A percentile compares a stretch with the other conserved stretches of the same genome.
These are phyloP conservation scores for Litchi chinensis DNA, from an alignment of 345 rosid species.

Conservation along the genomic window DNA sequence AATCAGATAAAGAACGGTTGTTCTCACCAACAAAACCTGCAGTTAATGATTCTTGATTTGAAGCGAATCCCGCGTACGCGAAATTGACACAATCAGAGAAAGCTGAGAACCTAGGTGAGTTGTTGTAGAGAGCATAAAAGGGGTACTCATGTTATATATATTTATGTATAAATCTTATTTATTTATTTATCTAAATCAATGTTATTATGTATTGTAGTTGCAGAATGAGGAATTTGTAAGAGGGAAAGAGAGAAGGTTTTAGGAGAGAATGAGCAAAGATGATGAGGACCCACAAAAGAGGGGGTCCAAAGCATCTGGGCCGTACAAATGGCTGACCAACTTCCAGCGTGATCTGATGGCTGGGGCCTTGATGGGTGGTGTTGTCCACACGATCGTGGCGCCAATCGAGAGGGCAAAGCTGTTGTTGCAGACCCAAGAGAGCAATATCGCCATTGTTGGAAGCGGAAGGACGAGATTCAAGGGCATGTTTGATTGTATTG, in stretches of 20 bases:
- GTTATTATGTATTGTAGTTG: not conserved
- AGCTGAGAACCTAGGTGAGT: not conserved
- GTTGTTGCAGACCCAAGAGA: slow-evolving; percentile 90
- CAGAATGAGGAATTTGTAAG: not conserved
- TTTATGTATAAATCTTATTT: not conserved
- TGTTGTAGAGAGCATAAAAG: not conserved
- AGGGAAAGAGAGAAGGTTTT: not conserved
- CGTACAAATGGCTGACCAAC: slow-evolving; percentile 41
- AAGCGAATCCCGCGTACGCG: not conserved
- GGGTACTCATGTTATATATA: not conserved
- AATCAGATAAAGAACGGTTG: not conserved
- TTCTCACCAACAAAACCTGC: not conserved
- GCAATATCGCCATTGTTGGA: slow-evolving; percentile 79
- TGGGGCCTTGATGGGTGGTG: slow-evolving; percentile 93
- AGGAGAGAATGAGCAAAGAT: slow-evolving; percentile 35
- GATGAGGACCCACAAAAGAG: slow-evolving; percentile 46
- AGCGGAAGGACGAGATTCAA: slow-evolving; percentile 68
- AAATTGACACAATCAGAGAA: not conserved
- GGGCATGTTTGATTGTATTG: slow-evolving; percentile 91
- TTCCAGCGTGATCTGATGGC: slow-evolving; percentile 88
- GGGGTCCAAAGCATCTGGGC: slow-evolving; percentile 21
- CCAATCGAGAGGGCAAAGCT: slow-evolving; percentile 94
- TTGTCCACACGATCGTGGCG: slow-evolving; percentile 95
- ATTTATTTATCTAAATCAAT: not conserved
- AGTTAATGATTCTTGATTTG: not conserved